Base-by-base conservation (phyloP, 192 early-diverging fungal genomes). In the Coemansia sp. region DNA sequence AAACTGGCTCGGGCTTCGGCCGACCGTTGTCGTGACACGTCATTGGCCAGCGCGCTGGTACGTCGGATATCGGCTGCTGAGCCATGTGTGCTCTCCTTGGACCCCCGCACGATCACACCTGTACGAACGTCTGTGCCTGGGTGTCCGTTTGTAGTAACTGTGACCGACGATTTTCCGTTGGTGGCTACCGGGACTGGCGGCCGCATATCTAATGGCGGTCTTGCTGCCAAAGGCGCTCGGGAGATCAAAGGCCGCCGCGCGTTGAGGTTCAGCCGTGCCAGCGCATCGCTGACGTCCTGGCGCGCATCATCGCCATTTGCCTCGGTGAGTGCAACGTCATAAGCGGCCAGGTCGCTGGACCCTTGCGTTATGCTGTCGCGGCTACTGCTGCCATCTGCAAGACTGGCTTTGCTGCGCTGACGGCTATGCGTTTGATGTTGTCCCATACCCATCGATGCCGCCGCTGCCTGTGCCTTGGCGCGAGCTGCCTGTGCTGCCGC, bases 1-100 rank as follows among this genome's bases (percentile, higher is more conserved):
- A 79, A 51, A 31, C 76, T 79, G 46, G 70, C 70, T 1, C 76
- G 76, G n/a, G 76, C 76, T 53, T 79, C 76, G 6, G 70, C 70
- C 7, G 76, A 54, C 28, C 70, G 60, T 63, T 60, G 55, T 10
- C 76, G 76, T 2, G 67, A 67, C 0, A 63, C 75, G 23, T 72
- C 70, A 44, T 63, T 70, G 24, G 69, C 42, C 49, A 62, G 61
- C 49, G 59, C 57, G 55, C 58, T 54, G 11, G 44, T 38, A 17
- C 69, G 74, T 31, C 74, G 74, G 46, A 58, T 26, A 12, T 76
- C 74, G 3, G 63, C 49, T n/a, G 14, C 11, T 8, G 56, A 28
- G 14, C 61, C 48, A 23, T 12, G 12, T 24, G 50, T 9, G 50
- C 17, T 23, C 1, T 20, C 20, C 14, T 25, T 52, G 10, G 21